Base-by-base conservation (phyloP, 2,329 filamentous ascomycete species). In the Furcasterigmium furcatum region DNA sequence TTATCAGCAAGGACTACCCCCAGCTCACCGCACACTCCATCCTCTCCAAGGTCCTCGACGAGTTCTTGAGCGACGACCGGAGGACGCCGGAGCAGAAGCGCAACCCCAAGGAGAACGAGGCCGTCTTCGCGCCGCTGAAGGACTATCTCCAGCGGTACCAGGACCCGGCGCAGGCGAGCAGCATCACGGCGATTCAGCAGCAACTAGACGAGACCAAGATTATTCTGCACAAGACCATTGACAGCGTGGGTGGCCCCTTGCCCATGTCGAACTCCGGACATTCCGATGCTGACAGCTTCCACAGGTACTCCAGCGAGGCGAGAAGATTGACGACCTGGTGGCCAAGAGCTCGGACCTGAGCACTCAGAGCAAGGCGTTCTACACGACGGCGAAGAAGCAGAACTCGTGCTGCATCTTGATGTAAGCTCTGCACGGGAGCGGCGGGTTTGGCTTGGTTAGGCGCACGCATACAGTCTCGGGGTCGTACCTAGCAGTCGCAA, bases 181-280 rank as follows among this genome's bases (percentile, higher is more conserved):
- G 85, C 68, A 95, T 97, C 63, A 82, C 90, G 76, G 91, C 90
- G 77, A 96, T 99, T 59, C 92, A 97, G 69, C 87, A 90, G 71
- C 91, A 99, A 73, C 77, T 99, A 50, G 91, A 97, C 62, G 91
- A 96, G 77, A 97, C 92, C 50, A 97, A 96, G 80, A 91, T 95
- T 62, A 86, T 96, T 48, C 77, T 99, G 58, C 91, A 97, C 73
- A 95, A 97, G 80, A 96, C 94, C 38, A 96, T 96, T 58, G 87
- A 95, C 73, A 88, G 82, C 59, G 84, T 86, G 10, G 5, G 34
- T 36, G 24, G 24, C 18, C n/a, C 12, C 9, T n/a, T 5, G 14
- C 24, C 14, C 18, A 8, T 29, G 16, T 12, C 16, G 9, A 14
- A 3, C 27, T 36, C 34, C 34, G 16, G 30, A 9, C n/a, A n/a